These are phyloP conservation scores for Xylaria sp. DNA, from an alignment of 495 filamentous ascomycete species.

Conservation along the genomic window DNA sequence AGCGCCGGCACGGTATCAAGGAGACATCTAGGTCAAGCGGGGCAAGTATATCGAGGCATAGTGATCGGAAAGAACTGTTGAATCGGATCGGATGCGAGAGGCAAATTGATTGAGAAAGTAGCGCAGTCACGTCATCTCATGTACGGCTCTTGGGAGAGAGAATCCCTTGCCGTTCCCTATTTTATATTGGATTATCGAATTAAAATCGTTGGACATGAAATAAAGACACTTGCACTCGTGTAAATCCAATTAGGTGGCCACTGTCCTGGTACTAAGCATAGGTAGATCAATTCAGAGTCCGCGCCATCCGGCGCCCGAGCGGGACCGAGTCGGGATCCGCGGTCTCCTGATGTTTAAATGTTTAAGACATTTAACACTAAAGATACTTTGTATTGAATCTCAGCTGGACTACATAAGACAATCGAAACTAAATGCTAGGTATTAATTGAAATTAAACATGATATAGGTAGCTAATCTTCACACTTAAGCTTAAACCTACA, in stretches of 20 bases:
- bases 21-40: conserved; percentile 20
- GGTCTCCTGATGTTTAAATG: too few relatives aligned
- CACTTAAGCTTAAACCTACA: too few relatives aligned
- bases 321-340: conserved; percentile 8
- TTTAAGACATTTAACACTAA: too few relatives aligned
- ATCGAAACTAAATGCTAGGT: too few relatives aligned
- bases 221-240: not conserved
- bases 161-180: not conserved
- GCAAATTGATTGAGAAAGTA: conserved; percentile 25
- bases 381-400: too few relatives aligned
- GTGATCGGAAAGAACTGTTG: conserved; percentile 59
- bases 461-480: too few relatives aligned
- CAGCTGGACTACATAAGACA: too few relatives aligned
- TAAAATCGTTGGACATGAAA: not conserved
- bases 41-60: conserved; percentile 55
- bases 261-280: not conserved
- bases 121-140: not conserved
- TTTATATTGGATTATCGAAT: not conserved
- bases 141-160: not conserved
- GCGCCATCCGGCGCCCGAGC: not conserved
- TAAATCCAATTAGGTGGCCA: not conserved
- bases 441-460: too few relatives aligned
- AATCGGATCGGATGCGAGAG: conserved; percentile 63
- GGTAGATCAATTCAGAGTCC: not conserved
- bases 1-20: conserved; percentile 21